phyloP scores from a whole-genome alignment of 768 basidiomycete species.

The Botryobasidium botryosum region DNA sequence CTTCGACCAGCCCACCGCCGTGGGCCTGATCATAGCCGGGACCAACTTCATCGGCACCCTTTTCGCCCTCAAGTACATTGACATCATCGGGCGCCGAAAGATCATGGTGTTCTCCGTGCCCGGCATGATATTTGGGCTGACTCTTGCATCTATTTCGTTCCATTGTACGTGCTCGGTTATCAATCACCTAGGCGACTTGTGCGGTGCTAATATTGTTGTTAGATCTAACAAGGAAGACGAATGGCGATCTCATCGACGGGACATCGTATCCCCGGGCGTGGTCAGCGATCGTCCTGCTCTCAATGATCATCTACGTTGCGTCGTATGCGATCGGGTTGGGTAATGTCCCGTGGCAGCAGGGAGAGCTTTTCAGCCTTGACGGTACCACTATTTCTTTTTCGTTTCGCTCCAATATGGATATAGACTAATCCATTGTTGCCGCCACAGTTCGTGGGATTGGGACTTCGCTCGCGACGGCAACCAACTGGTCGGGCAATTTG shows the following conservation, averaged over 20 bases:
- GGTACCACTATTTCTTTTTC: slow-evolving; percentile 22
- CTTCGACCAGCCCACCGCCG: slow-evolving; percentile 66
- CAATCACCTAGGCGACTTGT: slow-evolving; percentile 9
- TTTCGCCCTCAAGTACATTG: slow-evolving; percentile 57
- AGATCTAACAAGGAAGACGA: slow-evolving; percentile 47
- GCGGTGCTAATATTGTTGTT: slow-evolving; percentile 11
- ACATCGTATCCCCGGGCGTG: slow-evolving; percentile 40
- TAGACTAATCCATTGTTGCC: not conserved
- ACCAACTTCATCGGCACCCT: slow-evolving; percentile 70
- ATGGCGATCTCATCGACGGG: slow-evolving; percentile 40
- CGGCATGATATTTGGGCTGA: slow-evolving; percentile 52
- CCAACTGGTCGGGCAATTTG: slow-evolving; percentile 64
- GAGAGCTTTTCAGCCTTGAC: slow-evolving; percentile 66
- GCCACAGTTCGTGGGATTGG: slow-evolving; percentile 53
- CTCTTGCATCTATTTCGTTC: slow-evolving; percentile 47
- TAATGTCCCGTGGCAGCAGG: slow-evolving; percentile 78
- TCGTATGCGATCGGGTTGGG: slow-evolving; percentile 68
- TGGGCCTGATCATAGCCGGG: slow-evolving; percentile 60
- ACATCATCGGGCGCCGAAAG: slow-evolving; percentile 46
- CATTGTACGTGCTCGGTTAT: slow-evolving; percentile 31
- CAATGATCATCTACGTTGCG: slow-evolving; percentile 74
- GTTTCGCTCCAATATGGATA: not conserved
- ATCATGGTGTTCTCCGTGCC: slow-evolving; percentile 59
- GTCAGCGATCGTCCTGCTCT: slow-evolving; percentile 51
- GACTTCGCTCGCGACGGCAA: slow-evolving; percentile 54